These are phyloP conservation scores for Cytospora piceicola DNA, from an alignment of 2,329 filamentous ascomycete species.

Conservation along the genomic window DNA sequence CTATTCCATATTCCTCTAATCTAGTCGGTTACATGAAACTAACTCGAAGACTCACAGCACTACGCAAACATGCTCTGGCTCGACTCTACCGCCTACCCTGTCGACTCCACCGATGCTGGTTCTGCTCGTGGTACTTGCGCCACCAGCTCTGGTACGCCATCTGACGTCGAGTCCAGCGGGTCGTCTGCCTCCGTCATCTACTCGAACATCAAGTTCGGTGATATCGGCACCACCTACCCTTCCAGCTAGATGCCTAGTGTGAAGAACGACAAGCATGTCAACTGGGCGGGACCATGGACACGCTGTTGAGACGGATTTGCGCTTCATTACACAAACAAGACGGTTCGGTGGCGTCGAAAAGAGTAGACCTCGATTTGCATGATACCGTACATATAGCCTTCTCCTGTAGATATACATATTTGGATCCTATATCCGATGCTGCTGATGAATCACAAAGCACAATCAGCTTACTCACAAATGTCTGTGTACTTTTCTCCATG, in stretches of 20 bases:
- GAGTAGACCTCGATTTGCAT: conserved; percentile 13
- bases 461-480: no score
- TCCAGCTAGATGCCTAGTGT: background rate
- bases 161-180: conserved; percentile 49
- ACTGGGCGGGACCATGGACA: background rate
- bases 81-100: conserved; percentile 64
- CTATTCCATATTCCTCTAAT: no score
- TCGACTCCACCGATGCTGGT: conserved; percentile 49
- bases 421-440: no score
- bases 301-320: background rate
- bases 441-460: background rate
- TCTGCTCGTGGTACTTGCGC: conserved; percentile 58
- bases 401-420: no score
- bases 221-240: conserved; percentile 57
- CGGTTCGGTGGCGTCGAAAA: conserved; percentile 3
- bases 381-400: conserved; percentile 12
- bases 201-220: conserved; percentile 63
- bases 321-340: background rate
- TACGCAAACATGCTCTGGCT: conserved; percentile 75
- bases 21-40: background rate
- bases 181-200: conserved; percentile 57
- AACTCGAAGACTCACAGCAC: conserved; percentile 42
- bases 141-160: conserved; percentile 55
- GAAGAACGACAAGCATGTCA: background rate
- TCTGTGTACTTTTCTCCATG: no score